These are phyloP conservation scores for Flaveria sonorensis DNA, from an alignment of 129 eudicot genomes.

Conservation along the genomic window DNA sequence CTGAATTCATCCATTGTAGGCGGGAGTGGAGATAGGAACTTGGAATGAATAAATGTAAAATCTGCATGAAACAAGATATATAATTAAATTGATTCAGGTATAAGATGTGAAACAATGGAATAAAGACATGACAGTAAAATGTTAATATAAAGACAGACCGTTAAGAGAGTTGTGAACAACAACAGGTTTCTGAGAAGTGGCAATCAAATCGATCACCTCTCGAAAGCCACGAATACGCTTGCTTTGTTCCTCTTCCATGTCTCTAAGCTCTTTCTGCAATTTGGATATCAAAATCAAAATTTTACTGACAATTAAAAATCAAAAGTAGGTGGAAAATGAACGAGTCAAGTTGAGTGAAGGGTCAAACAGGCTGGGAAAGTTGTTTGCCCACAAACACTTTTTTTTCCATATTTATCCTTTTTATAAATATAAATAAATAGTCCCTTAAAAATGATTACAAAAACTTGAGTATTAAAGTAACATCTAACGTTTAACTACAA, in stretches of 20 bases:
- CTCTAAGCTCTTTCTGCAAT: conserved; percentile 61
- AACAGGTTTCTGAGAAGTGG: conserved; percentile 85
- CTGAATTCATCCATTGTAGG: conserved; percentile 63
- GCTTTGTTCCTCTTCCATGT: conserved; percentile 67
- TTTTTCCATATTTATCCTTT: neutral
- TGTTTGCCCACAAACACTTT: neutral
- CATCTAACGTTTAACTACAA: neutral
- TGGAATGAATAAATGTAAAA: conserved; percentile 76
- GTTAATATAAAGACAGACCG: conserved; percentile 50
- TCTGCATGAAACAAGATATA: conserved; percentile 49
- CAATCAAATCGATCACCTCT: conserved; percentile 93
- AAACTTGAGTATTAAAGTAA: neutral
- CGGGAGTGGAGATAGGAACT: conserved; percentile 85
- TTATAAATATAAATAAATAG: neutral
- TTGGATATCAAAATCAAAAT: conserved; percentile 12
- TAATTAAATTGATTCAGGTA: neutral
- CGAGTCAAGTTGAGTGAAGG: neutral
- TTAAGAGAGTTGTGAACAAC: conserved; percentile 88
- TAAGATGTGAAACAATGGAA: neutral
- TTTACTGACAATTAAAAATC: neutral
- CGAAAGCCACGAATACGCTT: conserved; percentile 76
- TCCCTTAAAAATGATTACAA: neutral
- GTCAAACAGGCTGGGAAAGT: neutral
- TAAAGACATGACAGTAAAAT: conserved; percentile 19
- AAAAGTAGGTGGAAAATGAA: neutral